Evolutionary conservation across 768 basidiomycete species (phyloP), one percentile per base, ranked within the genome.

Genomic region (Mycena maculata): DNA sequence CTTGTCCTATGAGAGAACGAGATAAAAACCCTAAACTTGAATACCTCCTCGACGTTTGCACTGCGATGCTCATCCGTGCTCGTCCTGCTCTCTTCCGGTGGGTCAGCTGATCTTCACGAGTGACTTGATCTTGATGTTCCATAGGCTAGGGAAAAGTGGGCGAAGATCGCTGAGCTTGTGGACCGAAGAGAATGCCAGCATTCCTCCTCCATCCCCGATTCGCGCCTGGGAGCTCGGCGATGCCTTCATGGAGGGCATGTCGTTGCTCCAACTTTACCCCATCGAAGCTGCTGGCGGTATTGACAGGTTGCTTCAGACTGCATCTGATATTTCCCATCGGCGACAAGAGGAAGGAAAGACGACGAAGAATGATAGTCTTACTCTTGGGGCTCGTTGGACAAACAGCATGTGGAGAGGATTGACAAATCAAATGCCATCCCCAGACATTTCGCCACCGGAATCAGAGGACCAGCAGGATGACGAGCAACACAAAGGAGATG

Each of bases 321-420:
- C 91, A 20, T 81, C 78, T 38, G 91, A 93, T 66, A 78, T 93
- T n/a, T 71, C 83, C 10, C 79, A 80, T 57, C 86, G 84, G 68
- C 84, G 90, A 5, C 79, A 81, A 47, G 78, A 84, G 45, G 80
- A 82, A 61, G 71, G 65, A 20, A 80, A 75, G 50, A 58, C 72
- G 22, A 64, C 69, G 9, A 79, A 80, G 57, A 74, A 72, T 12
- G 77, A 77, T 11, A 80, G 74, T 20, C 76, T 79, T 2, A 84
- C 84, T 30, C 76, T 93, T 2, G 87, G 90, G 7, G 82, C 83
- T 45, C 86, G 89, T 27, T 75, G 92, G 16, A 86, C 82, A 60
- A 83, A 83, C 27, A 85, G 83, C 1, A 83, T 92, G 74, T 92
- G 92, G 92, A 88, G 83, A 71, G 89, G 90, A 1, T 86, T 92